These are phyloP conservation scores for Blastocrithidia nonstop DNA, from an alignment of 208 protist genomes.

Conservation along the genomic window DNA sequence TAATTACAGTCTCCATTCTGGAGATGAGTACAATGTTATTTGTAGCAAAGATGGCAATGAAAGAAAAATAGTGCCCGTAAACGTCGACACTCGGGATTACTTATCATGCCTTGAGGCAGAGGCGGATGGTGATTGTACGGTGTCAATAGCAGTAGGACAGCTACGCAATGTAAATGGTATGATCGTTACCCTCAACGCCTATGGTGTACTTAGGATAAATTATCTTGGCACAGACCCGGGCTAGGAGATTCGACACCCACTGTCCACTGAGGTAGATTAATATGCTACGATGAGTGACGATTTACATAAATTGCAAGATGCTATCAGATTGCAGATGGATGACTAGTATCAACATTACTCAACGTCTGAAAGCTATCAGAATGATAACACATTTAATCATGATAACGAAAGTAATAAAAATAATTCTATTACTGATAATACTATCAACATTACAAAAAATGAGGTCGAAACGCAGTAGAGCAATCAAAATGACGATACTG, in stretches of 20 bases:
- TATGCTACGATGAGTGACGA: slow-evolving; percentile 82
- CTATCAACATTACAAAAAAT: too few relatives aligned
- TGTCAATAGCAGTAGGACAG: slow-evolving; percentile 32
- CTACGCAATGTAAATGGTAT: slow-evolving; percentile 62
- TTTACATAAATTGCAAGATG: slow-evolving; percentile 40
- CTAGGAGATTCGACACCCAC: slow-evolving; percentile 35
- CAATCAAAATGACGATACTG: too few relatives aligned
- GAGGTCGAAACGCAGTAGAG: too few relatives aligned
- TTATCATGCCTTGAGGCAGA: too few relatives aligned
- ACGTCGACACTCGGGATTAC: too few relatives aligned
- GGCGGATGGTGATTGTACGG: slow-evolving; percentile 12
- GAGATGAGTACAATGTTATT: background rate
- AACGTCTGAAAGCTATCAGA: too few relatives aligned
- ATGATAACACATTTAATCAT: too few relatives aligned
- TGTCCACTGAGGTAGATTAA: slow-evolving; percentile 53
- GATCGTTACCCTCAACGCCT: slow-evolving; percentile 50
- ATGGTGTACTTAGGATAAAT: slow-evolving; percentile 49
- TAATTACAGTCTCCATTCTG: slow-evolving; percentile 1
- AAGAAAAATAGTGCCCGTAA: background rate
- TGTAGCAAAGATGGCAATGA: background rate
- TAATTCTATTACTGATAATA: too few relatives aligned
- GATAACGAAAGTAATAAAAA: too few relatives aligned
- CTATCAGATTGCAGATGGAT: too few relatives aligned
- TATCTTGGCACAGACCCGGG: slow-evolving; percentile 91
- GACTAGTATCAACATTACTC: too few relatives aligned